phyloP scores from a whole-genome alignment of 2,329 filamentous ascomycete genomes.

The Metarhizium album region DNA sequence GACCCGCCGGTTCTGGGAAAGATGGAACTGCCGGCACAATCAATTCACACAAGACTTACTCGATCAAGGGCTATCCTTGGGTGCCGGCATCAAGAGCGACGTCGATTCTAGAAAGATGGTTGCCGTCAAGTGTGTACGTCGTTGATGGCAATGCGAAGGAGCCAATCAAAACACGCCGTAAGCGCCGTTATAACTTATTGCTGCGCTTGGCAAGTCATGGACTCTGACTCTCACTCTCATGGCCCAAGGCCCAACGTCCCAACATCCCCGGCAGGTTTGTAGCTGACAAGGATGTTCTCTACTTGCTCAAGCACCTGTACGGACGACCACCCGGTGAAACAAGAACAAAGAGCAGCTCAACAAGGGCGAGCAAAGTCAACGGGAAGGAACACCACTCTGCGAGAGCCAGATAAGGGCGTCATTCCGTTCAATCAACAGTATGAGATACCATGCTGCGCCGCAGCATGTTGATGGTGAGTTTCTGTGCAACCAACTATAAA shows the following conservation, averaged over 20 bases:
- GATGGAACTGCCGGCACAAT: not conserved
- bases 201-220: conserved; percentile 15
- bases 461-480: too few species aligned
- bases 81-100: not conserved
- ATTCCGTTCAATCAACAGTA: too few species aligned
- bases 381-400: too few species aligned
- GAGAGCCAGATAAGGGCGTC: too few species aligned
- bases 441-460: too few species aligned
- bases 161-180: conserved; percentile 18
- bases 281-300: not conserved
- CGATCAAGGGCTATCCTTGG: not conserved
- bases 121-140: conserved; percentile 14
- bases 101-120: not conserved
- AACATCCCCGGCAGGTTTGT: conserved; percentile 12
- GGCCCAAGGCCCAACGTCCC: too few species aligned
- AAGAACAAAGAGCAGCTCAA: not conserved
- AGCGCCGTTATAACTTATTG: conserved; percentile 20
- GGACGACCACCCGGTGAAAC: not conserved
- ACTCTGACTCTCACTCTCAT: too few species aligned
- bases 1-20: not conserved
- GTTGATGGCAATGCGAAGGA: conserved; percentile 8
- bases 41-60: not conserved
- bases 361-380: not conserved
- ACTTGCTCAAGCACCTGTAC: not conserved
- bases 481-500: too few species aligned